A percentile compares a stretch with the other conserved stretches of the same genome.
These are phyloP conservation scores for Benincasa hispida DNA, from an alignment of 306 rosid genomes.

Conservation along the genomic window DNA sequence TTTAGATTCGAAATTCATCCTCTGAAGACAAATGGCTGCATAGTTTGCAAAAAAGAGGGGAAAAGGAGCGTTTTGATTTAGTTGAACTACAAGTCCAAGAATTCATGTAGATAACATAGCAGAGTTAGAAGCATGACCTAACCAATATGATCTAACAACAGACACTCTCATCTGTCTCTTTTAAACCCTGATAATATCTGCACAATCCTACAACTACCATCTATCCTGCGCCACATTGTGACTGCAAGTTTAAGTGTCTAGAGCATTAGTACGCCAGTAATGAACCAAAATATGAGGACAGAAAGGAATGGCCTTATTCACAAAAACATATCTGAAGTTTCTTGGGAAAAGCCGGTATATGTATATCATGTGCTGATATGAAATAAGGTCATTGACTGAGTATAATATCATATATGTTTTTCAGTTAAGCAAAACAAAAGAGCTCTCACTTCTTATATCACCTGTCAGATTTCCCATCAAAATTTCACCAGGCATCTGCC, in stretches of 20 bases:
- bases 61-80: too few species aligned
- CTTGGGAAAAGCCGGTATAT: background rate
- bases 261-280: background rate
- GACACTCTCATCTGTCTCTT: background rate
- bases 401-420: background rate
- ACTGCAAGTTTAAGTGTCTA: background rate
- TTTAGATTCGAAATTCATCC: slow-evolving; percentile 25
- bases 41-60: background rate
- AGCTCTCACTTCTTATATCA: slow-evolving; percentile 92
- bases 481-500: slow-evolving; percentile 38
- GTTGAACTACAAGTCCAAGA: background rate
- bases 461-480: slow-evolving; percentile 86
- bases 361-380: background rate
- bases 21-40: slow-evolving; percentile 33
- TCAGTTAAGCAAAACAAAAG: slow-evolving; percentile 19
- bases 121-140: background rate
- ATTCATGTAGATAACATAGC: background rate
- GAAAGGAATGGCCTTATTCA: background rate
- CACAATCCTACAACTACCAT: background rate
- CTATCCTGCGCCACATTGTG: background rate
- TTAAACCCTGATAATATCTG: background rate
- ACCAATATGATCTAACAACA: background rate
- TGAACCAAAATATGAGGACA: background rate
- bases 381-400: background rate
- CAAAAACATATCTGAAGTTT: background rate